These are phyloP conservation scores for Pseudotsuga menziesii DNA, from an alignment of 75 land plant species.

Conservation along the genomic window DNA sequence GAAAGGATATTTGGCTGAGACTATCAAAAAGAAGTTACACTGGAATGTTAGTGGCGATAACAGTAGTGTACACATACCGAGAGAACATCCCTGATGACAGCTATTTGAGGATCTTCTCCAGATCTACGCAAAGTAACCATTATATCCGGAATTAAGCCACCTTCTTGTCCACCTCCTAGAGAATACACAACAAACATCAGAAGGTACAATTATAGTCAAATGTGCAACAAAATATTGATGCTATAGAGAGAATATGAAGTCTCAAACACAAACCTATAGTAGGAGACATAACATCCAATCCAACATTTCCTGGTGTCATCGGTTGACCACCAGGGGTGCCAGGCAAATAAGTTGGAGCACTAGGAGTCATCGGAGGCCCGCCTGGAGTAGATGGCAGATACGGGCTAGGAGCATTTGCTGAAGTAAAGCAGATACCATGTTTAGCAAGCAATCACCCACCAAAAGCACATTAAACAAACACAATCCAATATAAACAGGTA, in stretches of 20 bases:
- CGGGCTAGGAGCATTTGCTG: slow-evolving; percentile 84
- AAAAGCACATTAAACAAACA: slow-evolving; percentile 7
- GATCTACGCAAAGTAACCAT: slow-evolving; percentile 68
- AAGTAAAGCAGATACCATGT: neutral
- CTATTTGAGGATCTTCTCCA: slow-evolving; percentile 62
- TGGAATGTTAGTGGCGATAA: neutral
- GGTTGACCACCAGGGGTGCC: slow-evolving; percentile 99
- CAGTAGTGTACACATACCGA: slow-evolving; percentile 35
- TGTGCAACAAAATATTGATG: neutral
- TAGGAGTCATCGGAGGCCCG: slow-evolving; percentile 91
- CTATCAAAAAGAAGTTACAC: neutral
- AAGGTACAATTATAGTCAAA: neutral
- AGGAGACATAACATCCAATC: slow-evolving; percentile 90
- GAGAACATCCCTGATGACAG: slow-evolving; percentile 70
- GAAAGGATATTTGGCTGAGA: neutral
- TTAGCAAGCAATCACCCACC: neutral
- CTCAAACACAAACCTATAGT: slow-evolving; percentile 40
- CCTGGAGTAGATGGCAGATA: slow-evolving; percentile 92
- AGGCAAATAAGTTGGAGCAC: slow-evolving; percentile 70
- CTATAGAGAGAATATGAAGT: neutral
- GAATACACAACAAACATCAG: neutral
- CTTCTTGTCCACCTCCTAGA: slow-evolving; percentile 54
- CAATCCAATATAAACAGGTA: neutral
- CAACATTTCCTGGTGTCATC: slow-evolving; percentile 98
- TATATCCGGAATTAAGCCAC: slow-evolving; percentile 76